Percentiles rank a stretch among this genome's conserved stretches.
Evolutionary conservation across 2,329 filamentous ascomycete species (phyloP).

Genomic region (Fusarium sp.): DNA sequence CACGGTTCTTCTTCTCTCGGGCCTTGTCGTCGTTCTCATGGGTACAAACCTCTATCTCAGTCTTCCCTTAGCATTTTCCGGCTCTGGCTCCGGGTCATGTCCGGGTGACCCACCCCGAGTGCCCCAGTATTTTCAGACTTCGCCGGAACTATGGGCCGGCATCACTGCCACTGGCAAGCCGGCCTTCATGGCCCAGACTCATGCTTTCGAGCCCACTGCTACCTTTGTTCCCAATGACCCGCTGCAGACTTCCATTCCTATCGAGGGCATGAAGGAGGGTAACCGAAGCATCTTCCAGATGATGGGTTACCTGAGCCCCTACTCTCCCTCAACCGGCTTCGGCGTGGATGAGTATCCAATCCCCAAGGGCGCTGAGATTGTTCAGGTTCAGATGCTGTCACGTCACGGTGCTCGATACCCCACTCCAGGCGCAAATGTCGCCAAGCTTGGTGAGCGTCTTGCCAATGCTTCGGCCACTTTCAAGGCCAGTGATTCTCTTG

Average conservation of each 20-base stretch:
- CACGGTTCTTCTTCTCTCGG: slow-evolving; percentile 51
- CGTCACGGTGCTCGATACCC: slow-evolving; percentile 82
- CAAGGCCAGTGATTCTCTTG: slow-evolving; percentile 68
- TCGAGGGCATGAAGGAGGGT: slow-evolving; percentile 67
- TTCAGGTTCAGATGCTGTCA: slow-evolving; percentile 78
- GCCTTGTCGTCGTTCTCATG: slow-evolving; percentile 54
- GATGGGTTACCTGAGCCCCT: slow-evolving; percentile 76
- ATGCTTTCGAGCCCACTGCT: slow-evolving; percentile 73
- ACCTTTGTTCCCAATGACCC: slow-evolving; percentile 77
- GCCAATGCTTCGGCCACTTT: slow-evolving; percentile 65
- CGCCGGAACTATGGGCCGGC: slow-evolving; percentile 70
- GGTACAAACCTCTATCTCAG: slow-evolving; percentile 54
- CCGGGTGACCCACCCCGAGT: slow-evolving; percentile 57
- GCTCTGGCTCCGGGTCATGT: slow-evolving; percentile 44
- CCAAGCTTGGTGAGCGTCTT: slow-evolving; percentile 68
- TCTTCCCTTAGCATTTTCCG: slow-evolving; percentile 50
- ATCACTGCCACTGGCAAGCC: slow-evolving; percentile 77
- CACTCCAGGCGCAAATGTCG: slow-evolving; percentile 69
- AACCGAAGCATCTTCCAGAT: slow-evolving; percentile 77
- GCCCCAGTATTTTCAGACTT: slow-evolving; percentile 74
- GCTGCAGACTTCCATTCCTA: slow-evolving; percentile 77
- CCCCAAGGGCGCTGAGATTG: slow-evolving; percentile 74
- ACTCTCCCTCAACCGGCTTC: slow-evolving; percentile 78
- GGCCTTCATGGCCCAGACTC: slow-evolving; percentile 79
- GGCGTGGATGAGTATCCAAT: slow-evolving; percentile 79